Conservation (phyloP, 2,329 filamentous ascomycete genomes). For the Trichoderma guizhouense region DNA sequence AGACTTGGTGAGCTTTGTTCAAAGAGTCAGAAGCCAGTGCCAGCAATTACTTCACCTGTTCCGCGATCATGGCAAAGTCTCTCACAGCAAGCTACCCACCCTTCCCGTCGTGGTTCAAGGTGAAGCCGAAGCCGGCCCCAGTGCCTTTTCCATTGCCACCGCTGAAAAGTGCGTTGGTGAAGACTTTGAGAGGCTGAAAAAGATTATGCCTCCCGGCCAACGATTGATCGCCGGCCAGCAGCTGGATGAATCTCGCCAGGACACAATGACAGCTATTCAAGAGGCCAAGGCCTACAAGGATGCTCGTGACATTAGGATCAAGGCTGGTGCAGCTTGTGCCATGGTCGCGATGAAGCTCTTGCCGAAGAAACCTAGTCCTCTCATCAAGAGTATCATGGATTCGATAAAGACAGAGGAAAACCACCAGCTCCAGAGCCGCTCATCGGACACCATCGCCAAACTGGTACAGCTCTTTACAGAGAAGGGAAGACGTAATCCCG, state of each 20-base stretch:
- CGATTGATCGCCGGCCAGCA: constrained; percentile 78
- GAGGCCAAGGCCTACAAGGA: constrained; percentile 78
- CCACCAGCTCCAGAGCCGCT: constrained; percentile 78
- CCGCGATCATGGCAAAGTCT: constrained; percentile 82
- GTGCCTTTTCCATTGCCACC: constrained; percentile 82
- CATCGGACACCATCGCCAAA: constrained; percentile 76
- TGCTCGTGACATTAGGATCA: constrained; percentile 79
- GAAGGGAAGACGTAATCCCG: constrained; percentile 75
- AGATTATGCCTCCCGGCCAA: constrained; percentile 82
- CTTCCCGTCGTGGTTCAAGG: constrained; percentile 92
- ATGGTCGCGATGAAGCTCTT: constrained; percentile 82
- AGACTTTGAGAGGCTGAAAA: constrained; percentile 86
- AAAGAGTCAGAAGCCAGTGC: constrained; percentile 87
- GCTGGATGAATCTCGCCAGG: constrained; percentile 71
- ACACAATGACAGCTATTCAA: constrained; percentile 68
- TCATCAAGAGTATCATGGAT: constrained; percentile 98
- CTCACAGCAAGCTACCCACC: constrained; percentile 68
- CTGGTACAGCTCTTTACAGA: constrained; percentile 84
- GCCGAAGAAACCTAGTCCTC: constrained; percentile 86
- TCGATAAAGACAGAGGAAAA: constrained; percentile 96
- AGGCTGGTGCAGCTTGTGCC: constrained; percentile 80
- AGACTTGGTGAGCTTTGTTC: constrained; percentile 85
- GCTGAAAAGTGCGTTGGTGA: constrained; percentile 83
- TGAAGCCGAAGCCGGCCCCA: constrained; percentile 85
- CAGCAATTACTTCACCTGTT: constrained; percentile 88